Evolutionary conservation across 1,284 basidiomycete species (phyloP), one percentile per base, ranked within the genome.

Genomic region (Ganoderma sp.): DNA sequence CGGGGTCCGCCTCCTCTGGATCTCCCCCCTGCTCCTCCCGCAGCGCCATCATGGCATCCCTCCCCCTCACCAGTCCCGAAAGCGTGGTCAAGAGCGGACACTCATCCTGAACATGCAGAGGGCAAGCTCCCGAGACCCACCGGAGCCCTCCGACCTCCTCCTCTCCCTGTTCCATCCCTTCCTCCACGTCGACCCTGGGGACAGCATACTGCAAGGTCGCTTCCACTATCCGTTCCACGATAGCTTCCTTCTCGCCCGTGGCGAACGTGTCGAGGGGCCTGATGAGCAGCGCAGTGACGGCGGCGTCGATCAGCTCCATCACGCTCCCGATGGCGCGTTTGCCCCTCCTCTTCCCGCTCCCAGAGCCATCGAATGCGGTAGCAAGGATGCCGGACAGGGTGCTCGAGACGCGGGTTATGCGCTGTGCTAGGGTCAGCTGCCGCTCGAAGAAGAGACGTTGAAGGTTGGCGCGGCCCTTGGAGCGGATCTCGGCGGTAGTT

Each of bases 171-270:
- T 32, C 64, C 39, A 32, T 34, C 88, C 64, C 60, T 43, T 81
- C 79, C 39, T 80, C 82, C 63, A 83, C 84, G 61, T 82, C 70
- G 10, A 15, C 79, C 72, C 84, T 86, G 1, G 88, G 85, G 43
- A 94, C 88, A 12, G 90, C 88, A 74, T 94, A 94, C 75, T 92
- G 90, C 32, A 94, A 80, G 2, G 92, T 88, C 14, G 90, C 88
- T 68, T 90, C 87, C 3, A 91, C 90, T 32, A 93, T 85, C 63
- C 85, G 84, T 65, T 93, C 90, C 39, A 90, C 84, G 63, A 92
- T 85, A 19, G 75, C 78, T 61, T 89, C 88, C 32, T 88, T 79
- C 78, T 94, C 90, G n/a, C 86, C 87, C 0, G 86, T 79, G 12
- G 84, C 83, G 74, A 90, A 79, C 25, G 78, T 79, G 19, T 83